phyloP scores from a whole-genome alignment of 305 asterid species.

The Fraxinus baroniana region DNA sequence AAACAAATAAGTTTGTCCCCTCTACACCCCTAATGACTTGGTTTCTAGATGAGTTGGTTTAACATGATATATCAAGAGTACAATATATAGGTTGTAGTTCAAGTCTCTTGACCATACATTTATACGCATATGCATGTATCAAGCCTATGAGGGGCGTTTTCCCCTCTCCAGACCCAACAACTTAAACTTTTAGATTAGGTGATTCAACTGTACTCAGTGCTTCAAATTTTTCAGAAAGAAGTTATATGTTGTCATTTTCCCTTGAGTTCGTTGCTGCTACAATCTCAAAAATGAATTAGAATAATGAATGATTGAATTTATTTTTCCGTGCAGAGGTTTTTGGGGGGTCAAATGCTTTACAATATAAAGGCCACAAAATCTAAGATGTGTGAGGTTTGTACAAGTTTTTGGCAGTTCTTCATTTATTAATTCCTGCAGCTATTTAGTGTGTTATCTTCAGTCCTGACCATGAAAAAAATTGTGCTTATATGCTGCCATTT shows the following conservation, averaged over 20 bases:
- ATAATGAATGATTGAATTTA: neutral
- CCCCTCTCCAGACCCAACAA: neutral
- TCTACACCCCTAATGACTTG: neutral
- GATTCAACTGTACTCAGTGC: neutral
- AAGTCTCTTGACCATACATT: neutral
- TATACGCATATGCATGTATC: neutral
- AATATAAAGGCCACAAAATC: slow-evolving; percentile 27
- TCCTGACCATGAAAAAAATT: neutral
- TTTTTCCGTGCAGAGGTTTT: slow-evolving; percentile 39
- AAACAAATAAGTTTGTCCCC: neutral
- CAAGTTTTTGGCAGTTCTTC: slow-evolving; percentile 4
- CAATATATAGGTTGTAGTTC: neutral
- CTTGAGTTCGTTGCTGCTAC: neutral
- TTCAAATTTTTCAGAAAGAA: neutral
- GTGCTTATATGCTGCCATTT: slow-evolving; percentile 13
- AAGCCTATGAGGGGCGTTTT: neutral
- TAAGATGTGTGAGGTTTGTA: slow-evolving; percentile 58
- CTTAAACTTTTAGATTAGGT: neutral
- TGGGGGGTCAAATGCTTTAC: slow-evolving; percentile 37
- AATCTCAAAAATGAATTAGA: neutral
- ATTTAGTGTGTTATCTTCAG: neutral
- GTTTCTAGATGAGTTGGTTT: neutral
- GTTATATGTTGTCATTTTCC: neutral
- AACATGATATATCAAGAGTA: neutral
- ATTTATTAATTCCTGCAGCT: neutral